Evolutionary conservation across 768 basidiomycete species (phyloP).

Genomic region (Omphalotus guepiniiformis): DNA sequence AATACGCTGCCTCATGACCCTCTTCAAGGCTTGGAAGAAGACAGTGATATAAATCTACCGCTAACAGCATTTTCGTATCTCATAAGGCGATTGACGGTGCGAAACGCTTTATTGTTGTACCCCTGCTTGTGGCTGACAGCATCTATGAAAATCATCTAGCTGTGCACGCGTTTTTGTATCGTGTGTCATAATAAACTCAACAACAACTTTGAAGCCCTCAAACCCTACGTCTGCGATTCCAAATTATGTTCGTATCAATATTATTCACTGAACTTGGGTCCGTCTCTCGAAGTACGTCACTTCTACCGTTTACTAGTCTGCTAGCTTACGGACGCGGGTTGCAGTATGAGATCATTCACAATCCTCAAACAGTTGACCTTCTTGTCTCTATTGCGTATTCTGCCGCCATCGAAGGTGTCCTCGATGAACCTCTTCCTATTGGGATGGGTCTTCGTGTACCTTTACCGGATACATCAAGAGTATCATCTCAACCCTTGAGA

Average conservation of each 20-base stretch:
- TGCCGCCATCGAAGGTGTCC: conserved; percentile 46
- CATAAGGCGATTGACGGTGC: conserved; percentile 56
- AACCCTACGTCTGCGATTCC: conserved; percentile 69
- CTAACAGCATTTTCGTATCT: conserved; percentile 64
- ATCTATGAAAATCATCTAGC: conserved; percentile 26
- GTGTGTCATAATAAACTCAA: conserved; percentile 64
- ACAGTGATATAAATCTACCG: conserved; percentile 49
- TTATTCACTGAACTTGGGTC: conserved; percentile 58
- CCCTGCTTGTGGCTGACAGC: not conserved
- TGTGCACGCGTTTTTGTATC: conserved; percentile 68
- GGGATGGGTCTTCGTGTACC: conserved; percentile 59
- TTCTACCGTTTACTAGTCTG: not conserved
- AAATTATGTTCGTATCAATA: conserved; percentile 69
- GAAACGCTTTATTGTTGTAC: conserved; percentile 12
- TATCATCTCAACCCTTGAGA: not conserved
- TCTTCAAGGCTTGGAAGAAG: conserved; percentile 26
- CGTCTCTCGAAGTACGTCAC: conserved; percentile 56
- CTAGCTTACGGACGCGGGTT: not conserved
- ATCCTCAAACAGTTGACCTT: conserved; percentile 61
- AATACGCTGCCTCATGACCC: conserved; percentile 56
- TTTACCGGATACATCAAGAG: conserved; percentile 22
- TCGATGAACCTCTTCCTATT: conserved; percentile 56
- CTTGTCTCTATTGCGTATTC: conserved; percentile 60
- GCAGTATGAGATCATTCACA: conserved; percentile 68
- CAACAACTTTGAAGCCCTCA: conserved; percentile 53